Percentiles rank a stretch among this genome's conserved stretches.
These are phyloP conservation scores for Ceratobasidium sp. DNA, from an alignment of 1,284 basidiomycete genomes.

Conservation along the genomic window DNA sequence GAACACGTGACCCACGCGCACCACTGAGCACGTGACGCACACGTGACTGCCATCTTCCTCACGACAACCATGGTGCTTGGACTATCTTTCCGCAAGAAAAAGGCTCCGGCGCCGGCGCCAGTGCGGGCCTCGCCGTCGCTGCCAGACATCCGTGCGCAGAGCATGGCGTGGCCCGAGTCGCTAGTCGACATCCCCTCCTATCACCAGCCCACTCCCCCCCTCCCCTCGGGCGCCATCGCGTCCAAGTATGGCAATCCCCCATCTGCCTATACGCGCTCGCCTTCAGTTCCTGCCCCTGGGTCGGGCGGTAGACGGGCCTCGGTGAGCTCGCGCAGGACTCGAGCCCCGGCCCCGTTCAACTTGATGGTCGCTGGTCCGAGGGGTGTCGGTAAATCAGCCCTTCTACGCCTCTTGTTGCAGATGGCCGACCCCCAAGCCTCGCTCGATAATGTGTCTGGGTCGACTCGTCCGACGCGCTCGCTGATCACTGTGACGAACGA, in stretches of 20 bases:
- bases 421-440: conserved; percentile 21
- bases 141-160: conserved; percentile 74
- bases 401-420: conserved; percentile 60
- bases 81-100: conserved; percentile 68
- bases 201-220: conserved; percentile 42
- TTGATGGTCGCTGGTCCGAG: conserved; percentile 84
- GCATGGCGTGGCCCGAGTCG: conserved; percentile 81
- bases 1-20: conserved; percentile 8
- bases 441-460: conserved; percentile 61
- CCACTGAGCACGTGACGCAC: not conserved
- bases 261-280: conserved; percentile 55
- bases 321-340: conserved; percentile 62
- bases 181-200: conserved; percentile 64
- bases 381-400: conserved; percentile 82
- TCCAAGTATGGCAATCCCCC: conserved; percentile 45
- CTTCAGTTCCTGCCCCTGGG: conserved; percentile 54
- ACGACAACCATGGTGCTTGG: conserved; percentile 65
- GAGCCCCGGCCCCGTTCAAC: conserved; percentile 80
- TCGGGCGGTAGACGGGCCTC: conserved; percentile 61
- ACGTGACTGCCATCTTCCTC: not conserved
- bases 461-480: conserved; percentile 66
- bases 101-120: conserved; percentile 57
- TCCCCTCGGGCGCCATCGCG: conserved; percentile 21
- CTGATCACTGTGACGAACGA: conserved; percentile 76
- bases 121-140: conserved; percentile 76